These are phyloP conservation scores for Trichaptum fuscoviolaceum DNA, from an alignment of 768 basidiomycete genomes.

Conservation along the genomic window DNA sequence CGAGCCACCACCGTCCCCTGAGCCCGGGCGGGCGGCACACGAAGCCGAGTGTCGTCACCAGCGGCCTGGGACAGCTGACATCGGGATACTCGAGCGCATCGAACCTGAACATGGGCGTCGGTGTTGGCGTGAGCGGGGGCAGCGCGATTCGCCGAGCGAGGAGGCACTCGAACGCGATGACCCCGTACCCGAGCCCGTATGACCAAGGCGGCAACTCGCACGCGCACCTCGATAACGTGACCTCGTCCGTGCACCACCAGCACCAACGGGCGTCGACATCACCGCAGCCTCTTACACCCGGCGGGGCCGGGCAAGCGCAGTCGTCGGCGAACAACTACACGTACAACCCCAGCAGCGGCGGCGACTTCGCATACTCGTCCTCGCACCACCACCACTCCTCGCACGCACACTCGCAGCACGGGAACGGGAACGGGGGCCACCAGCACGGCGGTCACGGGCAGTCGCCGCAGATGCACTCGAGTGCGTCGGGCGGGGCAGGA, in stretches of 20 bases:
- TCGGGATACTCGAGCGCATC: not conserved
- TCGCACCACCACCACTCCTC: slow-evolving; percentile 20
- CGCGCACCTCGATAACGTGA: not conserved
- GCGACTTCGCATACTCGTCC: slow-evolving; percentile 76
- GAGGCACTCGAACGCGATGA: slow-evolving; percentile 83
- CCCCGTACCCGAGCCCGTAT: slow-evolving; percentile 82
- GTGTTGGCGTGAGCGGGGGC: not conserved
- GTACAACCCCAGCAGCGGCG: slow-evolving; percentile 22
- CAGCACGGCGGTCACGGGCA: slow-evolving; percentile 15
- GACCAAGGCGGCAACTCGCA: slow-evolving; percentile 50
- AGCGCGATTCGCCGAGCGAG: slow-evolving; percentile 39
- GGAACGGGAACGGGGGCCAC: slow-evolving; percentile 15
- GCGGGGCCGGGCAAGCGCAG: slow-evolving; percentile 32
- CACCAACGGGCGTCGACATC: slow-evolving; percentile 56
- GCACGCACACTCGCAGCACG: slow-evolving; percentile 6
- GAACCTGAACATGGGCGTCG: slow-evolving; percentile 49
- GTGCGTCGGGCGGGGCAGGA: slow-evolving; percentile 24
- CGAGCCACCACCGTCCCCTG: slow-evolving; percentile 59
- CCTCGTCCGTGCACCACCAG: slow-evolving; percentile 1
- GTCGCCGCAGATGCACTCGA: slow-evolving; percentile 32
- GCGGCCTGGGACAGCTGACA: not conserved
- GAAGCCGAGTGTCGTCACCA: not conserved
- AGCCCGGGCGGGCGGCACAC: slow-evolving; percentile 51
- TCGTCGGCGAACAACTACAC: not conserved
- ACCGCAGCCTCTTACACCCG: slow-evolving; percentile 43